Base-by-base conservation (phyloP, 23 red algal genomes). In the Porphyridium purpureum region DNA sequence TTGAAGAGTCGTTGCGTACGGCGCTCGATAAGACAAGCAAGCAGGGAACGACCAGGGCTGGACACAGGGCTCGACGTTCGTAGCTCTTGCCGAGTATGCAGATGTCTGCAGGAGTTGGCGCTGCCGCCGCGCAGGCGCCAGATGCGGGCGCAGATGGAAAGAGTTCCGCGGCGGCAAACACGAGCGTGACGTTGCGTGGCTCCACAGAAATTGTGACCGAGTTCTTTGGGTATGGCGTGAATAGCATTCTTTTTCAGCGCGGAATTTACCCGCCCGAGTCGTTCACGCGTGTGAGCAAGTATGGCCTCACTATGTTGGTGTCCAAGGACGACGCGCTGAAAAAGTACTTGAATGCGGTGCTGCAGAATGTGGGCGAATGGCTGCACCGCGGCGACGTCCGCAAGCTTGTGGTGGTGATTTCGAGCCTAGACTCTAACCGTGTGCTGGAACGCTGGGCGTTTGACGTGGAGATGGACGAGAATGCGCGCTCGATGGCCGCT, bases 261-360 rank as follows among this genome's bases (percentile, higher is more conserved):
- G 87, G 87, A 24, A 74, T 94, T 30, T 94, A 94, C 41, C 77
- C 87, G 21, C 75, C 87, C 4, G 87, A 94, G 57, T 65, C 68
- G 33, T 94, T 94, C 31, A 57, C 60, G 8, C 77, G 60, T 11
- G 76, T 75, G 20, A 49, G 57, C 46, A 84, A 94, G 62, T 94
- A 83, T 48, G 87, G 87, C 41, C 47, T 83, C 4, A 94, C 76
- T 0, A 75, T 84, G 20, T 59, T 84, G 5, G 60, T 94, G 27
- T 51, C 77, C 30, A 82, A 59, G 38, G 87, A 94, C 23, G 47
- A 40, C 49, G 70, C 32, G n/a, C 72, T 94, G 0, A 54, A 69
- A 22, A 28, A 36, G 11, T 94, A 85, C 58, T 52, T 94, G 20
- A 29, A 67, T 3, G 49, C 52, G 6, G 62, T 84, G 5, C 64